These are phyloP conservation scores for Nadsonia commutata DNA, from an alignment of 1,139 yeast species.

Conservation along the genomic window DNA sequence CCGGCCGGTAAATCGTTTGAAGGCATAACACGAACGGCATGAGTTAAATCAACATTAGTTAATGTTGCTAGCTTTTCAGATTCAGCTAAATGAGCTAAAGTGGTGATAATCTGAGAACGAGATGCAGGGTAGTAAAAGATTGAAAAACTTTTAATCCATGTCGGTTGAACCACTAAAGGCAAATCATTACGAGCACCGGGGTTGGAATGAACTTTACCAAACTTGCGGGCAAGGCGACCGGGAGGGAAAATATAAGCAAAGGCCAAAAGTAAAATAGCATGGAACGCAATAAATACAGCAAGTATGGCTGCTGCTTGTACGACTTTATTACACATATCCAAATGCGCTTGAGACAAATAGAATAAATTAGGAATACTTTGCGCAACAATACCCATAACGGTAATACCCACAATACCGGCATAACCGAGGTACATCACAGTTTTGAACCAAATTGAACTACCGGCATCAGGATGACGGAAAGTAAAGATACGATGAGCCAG, in stretches of 20 bases:
- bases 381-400: constrained; percentile 55
- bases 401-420: constrained; percentile 39
- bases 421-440: constrained; percentile 37
- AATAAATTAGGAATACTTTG: constrained; percentile 50
- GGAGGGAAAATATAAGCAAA: constrained; percentile 45
- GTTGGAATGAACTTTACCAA: constrained; percentile 22
- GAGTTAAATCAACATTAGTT: background rate
- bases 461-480: constrained; percentile 73
- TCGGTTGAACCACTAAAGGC: constrained; percentile 31
- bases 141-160: constrained; percentile 8
- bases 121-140: constrained; percentile 21
- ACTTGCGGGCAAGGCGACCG: constrained; percentile 36
- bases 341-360: constrained; percentile 34
- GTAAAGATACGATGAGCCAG: constrained; percentile 68
- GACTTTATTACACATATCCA: constrained; percentile 39
- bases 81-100: constrained; percentile 1
- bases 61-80: background rate
- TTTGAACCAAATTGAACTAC: constrained; percentile 43
- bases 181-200: constrained; percentile 16
- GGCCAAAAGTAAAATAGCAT: constrained; percentile 36
- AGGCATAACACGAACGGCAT: background rate
- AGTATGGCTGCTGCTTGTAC: constrained; percentile 44
- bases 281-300: constrained; percentile 42
- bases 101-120: constrained; percentile 13
- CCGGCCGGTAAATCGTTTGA: constrained; percentile 17